These are phyloP conservation scores for Apiospora sp. DNA, from an alignment of 2,329 filamentous ascomycete species.

Conservation along the genomic window DNA sequence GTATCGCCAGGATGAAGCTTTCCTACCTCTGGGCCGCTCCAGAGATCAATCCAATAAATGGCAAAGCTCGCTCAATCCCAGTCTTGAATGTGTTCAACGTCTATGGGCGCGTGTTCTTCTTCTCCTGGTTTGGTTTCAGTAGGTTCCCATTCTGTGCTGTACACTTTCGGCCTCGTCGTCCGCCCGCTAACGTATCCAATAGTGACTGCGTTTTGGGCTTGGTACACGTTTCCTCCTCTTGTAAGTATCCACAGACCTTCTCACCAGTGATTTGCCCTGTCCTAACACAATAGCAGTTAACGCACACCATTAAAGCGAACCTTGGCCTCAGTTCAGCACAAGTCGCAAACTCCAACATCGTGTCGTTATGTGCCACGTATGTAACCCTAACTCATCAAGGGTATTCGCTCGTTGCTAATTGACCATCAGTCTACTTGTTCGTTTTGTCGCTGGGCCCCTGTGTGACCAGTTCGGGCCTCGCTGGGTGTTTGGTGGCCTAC, in stretches of 20 bases:
- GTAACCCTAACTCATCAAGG: neutral
- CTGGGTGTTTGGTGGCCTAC: slow-evolving; percentile 76
- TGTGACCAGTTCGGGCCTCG: slow-evolving; percentile 87
- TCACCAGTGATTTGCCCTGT: slow-evolving; percentile 19
- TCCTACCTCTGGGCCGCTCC: slow-evolving; percentile 62
- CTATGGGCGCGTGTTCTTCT: slow-evolving; percentile 90
- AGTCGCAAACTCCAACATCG: slow-evolving; percentile 89
- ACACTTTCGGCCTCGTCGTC: neutral
- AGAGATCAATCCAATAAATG: slow-evolving; percentile 83
- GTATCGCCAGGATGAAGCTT: slow-evolving; percentile 41
- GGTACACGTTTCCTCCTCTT: slow-evolving; percentile 90
- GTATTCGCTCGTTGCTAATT: neutral
- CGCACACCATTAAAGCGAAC: slow-evolving; percentile 81
- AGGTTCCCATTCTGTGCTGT: neutral
- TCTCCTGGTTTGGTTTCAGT: slow-evolving; percentile 59
- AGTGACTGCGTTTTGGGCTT: slow-evolving; percentile 83
- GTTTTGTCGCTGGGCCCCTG: slow-evolving; percentile 80
- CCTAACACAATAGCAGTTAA: slow-evolving; percentile 55
- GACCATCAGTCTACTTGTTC: slow-evolving; percentile 69
- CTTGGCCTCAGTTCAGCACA: slow-evolving; percentile 74
- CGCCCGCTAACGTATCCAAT: neutral
- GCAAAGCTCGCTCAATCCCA: slow-evolving; percentile 82
- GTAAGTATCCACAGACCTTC: slow-evolving; percentile 53
- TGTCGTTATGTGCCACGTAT: slow-evolving; percentile 76
- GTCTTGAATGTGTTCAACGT: slow-evolving; percentile 78